Evolutionary conservation across 371 early-diverging fungal species (phyloP), one percentile per base, ranked within the genome.

Genomic region (Cladochytrium tenue): DNA sequence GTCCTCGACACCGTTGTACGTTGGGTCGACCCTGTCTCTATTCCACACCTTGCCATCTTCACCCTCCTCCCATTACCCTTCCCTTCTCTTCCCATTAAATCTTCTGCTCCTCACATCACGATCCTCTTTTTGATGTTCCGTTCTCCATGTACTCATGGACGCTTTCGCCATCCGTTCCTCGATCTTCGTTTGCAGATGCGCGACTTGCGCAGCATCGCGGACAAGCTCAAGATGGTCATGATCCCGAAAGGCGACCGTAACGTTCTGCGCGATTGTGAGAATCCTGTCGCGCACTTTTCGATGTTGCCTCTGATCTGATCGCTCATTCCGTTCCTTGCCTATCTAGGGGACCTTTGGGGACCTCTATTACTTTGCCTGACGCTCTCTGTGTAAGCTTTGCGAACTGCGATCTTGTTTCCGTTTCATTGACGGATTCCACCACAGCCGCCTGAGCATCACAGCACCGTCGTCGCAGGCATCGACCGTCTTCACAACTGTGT

Each of bases 321-420:
- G n/a, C n/a, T n/a, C n/a, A n/a, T n/a, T 56, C 32, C 32, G 53
- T 34, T 53, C 13, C 64, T 17, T 63, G 33, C 20, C 50, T 23
- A 31, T 34, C 31, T 71, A 92, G 92, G 95, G 94, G 96, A 95
- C 78, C 79, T 95, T 30, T 96, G 96, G 96, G 96, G 96, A 2
- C 96, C 96, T 25, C 81, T 96, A 55, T 78, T 96, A 57, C 83
- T 96, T 67, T 95, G 95, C 67, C 79, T 95, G 53, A 81, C 88
- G 15, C 78, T 96, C 58, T 92, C 96, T 2, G 85, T 93, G 90
- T 90, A 82, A 58, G 85, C 72, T 1, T 43, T 7, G 7, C 20
- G 43, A 20, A 7, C 43, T 43, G 7, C 20, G 43, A 43, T 43
- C 43, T 43, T 43, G 7, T 20, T 13, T 43, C 20, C 43, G 7